Percentiles rank a stretch among this genome's conserved stretches.
These are phyloP conservation scores for Candida chauliodis DNA, from an alignment of 805 yeast species.

Conservation along the genomic window DNA sequence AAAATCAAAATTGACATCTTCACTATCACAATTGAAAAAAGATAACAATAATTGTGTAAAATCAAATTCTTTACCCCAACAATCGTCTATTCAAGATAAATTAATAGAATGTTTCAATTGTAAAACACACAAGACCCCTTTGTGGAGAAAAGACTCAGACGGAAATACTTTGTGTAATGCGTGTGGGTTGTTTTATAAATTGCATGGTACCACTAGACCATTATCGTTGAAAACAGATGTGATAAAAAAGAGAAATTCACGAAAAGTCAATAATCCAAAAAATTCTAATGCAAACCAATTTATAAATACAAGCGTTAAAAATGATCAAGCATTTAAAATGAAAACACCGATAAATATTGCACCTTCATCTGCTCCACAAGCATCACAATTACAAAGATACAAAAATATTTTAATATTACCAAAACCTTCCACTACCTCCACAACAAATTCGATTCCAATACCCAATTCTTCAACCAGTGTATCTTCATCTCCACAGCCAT, in stretches of 20 bases:
- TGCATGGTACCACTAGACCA: conserved; percentile 64
- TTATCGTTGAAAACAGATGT: conserved; percentile 56
- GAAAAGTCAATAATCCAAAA: conserved; percentile 7
- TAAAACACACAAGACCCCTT: conserved; percentile 56
- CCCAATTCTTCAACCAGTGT: conserved; percentile 19
- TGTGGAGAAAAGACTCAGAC: conserved; percentile 58
- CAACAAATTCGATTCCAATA: conserved; percentile 29
- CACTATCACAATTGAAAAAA: conserved; percentile 10
- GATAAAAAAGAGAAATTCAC: conserved; percentile 45
- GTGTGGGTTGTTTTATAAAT: conserved; percentile 56
- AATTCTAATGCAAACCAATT: conserved; percentile 4
- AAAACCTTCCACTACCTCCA: conserved; percentile 24
- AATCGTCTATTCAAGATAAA: conserved; percentile 3
- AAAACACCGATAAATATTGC: conserved; percentile 3
- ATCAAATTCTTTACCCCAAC: not conserved
- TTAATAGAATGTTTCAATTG: conserved; percentile 48
- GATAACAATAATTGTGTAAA: not conserved
- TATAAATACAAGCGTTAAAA: conserved; percentile 6
- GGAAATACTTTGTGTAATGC: conserved; percentile 66
- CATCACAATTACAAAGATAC: conserved; percentile 17
- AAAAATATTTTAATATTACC: conserved; percentile 41
- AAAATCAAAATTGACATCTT: conserved; percentile 16
- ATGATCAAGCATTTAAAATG: conserved; percentile 1
- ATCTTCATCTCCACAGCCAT: conserved; percentile 19
- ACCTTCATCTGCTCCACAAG: conserved; percentile 8